phyloP scores from a whole-genome alignment of 164 flowering plant genomes.

The Aristolochia fimbriata region DNA sequence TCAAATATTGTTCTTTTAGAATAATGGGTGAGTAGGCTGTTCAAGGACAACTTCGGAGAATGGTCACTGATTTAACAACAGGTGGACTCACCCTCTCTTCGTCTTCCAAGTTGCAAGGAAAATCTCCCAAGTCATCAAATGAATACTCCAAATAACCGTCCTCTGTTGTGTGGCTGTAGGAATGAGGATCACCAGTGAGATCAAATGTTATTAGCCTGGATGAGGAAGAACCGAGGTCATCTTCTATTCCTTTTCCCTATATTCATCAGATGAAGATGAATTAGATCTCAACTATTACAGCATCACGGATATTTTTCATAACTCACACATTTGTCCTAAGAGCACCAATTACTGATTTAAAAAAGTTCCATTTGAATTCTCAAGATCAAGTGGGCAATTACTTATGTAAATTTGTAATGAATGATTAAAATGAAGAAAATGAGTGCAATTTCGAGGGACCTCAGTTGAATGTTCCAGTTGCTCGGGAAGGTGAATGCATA shows the following conservation, averaged over 20 bases:
- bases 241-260: constrained; percentile 37
- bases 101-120: constrained; percentile 68
- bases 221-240: constrained; percentile 42
- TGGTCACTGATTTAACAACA: no score
- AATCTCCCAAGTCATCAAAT: constrained; percentile 50
- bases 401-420: no score
- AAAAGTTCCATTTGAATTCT: no score
- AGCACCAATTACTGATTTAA: neutral
- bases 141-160: constrained; percentile 76
- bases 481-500: no score
- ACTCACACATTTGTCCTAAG: no score
- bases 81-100: constrained; percentile 66
- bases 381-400: no score
- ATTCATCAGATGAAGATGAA: neutral
- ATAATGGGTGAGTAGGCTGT: neutral
- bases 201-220: constrained; percentile 78
- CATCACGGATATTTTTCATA: no score
- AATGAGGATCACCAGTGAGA: constrained; percentile 50
- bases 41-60: no score
- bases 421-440: no score
- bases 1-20: neutral
- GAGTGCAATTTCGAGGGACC: no score
- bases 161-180: constrained; percentile 47
- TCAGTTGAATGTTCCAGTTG: no score
- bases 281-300: neutral